Evolutionary conservation across 2,329 filamentous ascomycete species (phyloP), one percentile per base, ranked within the genome.

Genomic region (Chaetothyriales sp.): DNA sequence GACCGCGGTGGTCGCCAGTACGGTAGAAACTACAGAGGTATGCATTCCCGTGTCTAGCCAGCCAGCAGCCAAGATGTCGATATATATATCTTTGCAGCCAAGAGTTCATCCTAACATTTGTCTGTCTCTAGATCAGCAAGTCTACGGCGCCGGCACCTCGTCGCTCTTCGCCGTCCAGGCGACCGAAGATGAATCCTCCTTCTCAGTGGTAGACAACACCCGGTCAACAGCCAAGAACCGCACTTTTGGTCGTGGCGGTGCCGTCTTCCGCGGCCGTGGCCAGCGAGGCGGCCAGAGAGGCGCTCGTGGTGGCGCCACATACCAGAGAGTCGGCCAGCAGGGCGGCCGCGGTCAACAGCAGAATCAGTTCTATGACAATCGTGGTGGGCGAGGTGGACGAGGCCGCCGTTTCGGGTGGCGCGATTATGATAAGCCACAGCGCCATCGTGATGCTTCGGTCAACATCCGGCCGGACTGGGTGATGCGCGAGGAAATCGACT

Each of bases 401-500:
- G 85, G 86, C 48, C 83, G 92, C 60, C 81, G 92, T 61, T 95
- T 95, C 64, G 92, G 92, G 66, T 96, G 92, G 90, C 94, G 92
- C 72, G 92, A 98, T 68, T 95, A 88, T 67, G 92, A 98, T 74
- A 96, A 96, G 81, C 92, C 92, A 54, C 80, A 90, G 68, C 83
- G 92, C 64, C 95, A 94, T 71, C 86, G 92, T 54, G 92, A 98
- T 72, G 85, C 90, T 9, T 95, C 88, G 36, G 86, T 98, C 65
- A 90, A 90, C 72, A 88, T 96, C 70, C 93, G 93, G 72, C 80
- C 89, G 19, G 89, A 95, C 67, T 98, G 92, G 92, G 78, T 81
- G 64, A 79, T 98, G 72, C 75, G 95, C 63, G 92, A 98, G 73
- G 92, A 98, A 77, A 95, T 98, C 67, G 92, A 98, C 70, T 98